A percentile compares a stretch with the other conserved stretches of the same genome.
Conservation (phyloP, 176 grass and related monocot species). For the Paspalum vaginatum region DNA sequence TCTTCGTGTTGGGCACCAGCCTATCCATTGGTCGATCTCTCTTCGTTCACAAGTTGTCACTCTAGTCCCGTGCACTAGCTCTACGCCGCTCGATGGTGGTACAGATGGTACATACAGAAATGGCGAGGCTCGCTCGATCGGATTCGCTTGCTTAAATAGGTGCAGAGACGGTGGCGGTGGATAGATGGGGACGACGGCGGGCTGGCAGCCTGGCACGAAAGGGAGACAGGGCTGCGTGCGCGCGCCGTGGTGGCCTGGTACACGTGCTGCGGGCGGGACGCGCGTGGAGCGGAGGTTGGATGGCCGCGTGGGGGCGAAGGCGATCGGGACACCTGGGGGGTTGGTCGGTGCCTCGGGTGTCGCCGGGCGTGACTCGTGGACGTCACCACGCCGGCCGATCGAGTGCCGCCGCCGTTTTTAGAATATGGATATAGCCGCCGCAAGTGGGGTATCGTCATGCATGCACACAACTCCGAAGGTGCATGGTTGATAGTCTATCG, state of each 20-base stretch:
- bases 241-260: background rate
- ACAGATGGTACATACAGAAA: background rate
- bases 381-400: background rate
- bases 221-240: background rate
- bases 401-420: too few relatives aligned
- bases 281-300: background rate
- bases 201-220: background rate
- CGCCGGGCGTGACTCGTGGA: background rate
- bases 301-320: background rate
- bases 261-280: background rate
- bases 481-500: too few relatives aligned
- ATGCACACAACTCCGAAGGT: too few relatives aligned
- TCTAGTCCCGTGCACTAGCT: too few relatives aligned
- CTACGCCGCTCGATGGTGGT: too few relatives aligned
- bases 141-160: background rate
- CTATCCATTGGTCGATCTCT: slow-evolving; percentile 38
- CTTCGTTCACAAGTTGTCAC: too few relatives aligned
- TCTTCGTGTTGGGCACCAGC: slow-evolving; percentile 44
- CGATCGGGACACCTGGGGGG: background rate
- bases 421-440: too few relatives aligned
- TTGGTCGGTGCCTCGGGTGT: slow-evolving; percentile 20
- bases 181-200: background rate
- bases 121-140: rapidly evolving
- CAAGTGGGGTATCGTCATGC: too few relatives aligned
- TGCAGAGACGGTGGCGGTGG: background rate